A percentile compares a stretch with the other conserved stretches of the same genome.
These are phyloP conservation scores for Hypoxylon sp. DNA, from an alignment of 2,329 filamentous ascomycete species.

Conservation along the genomic window DNA sequence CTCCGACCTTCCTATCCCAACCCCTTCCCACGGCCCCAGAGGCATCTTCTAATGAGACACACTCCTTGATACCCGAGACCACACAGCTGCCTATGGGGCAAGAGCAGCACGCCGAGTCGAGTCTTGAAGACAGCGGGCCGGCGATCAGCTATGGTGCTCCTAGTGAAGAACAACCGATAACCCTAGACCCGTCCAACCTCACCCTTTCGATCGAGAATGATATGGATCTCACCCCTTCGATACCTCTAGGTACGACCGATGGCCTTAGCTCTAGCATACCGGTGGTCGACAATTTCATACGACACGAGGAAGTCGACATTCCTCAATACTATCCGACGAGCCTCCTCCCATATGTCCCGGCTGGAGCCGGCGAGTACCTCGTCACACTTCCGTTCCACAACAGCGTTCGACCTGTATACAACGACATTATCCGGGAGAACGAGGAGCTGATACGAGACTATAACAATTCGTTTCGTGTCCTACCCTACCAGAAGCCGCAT, in stretches of 20 bases:
- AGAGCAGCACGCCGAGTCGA: conserved; percentile 13
- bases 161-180: conserved; percentile 40
- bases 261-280: conserved; percentile 21
- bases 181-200: conserved; percentile 43
- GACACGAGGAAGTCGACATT: conserved; percentile 29
- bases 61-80: conserved; percentile 18
- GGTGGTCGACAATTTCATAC: conserved; percentile 22
- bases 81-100: conserved; percentile 1
- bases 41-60: conserved; percentile 10
- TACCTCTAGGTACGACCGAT: conserved; percentile 42
- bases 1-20: conserved; percentile 25
- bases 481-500: conserved; percentile 51
- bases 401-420: conserved; percentile 60
- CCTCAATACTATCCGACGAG: conserved; percentile 35
- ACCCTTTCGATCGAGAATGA: conserved; percentile 46
- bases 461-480: conserved; percentile 51
- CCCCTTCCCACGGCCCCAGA: conserved; percentile 17
- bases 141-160: conserved; percentile 23
- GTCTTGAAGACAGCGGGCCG: conserved; percentile 15
- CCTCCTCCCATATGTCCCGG: conserved; percentile 39
- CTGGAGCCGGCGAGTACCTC: conserved; percentile 54
- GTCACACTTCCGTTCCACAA: conserved; percentile 66
- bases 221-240: conserved; percentile 39
- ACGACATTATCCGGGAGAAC: conserved; percentile 56
- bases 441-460: conserved; percentile 55